Conservation (phyloP, 129 eudicot genomes). For the Lactuca saligna region DNA sequence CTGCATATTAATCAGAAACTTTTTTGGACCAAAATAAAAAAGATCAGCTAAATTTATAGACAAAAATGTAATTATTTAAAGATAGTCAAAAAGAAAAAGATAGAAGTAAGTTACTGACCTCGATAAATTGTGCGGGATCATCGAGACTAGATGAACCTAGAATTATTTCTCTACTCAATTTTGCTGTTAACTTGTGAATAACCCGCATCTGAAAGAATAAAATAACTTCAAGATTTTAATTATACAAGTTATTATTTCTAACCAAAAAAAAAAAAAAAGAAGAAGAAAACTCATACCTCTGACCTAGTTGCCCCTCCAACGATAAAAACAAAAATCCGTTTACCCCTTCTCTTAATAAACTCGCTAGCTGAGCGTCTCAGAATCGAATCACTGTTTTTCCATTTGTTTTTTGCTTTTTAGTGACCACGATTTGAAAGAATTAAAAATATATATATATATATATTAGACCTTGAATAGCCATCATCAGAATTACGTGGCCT, state of each 20-base stretch:
- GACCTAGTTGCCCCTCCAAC: constrained; percentile 97
- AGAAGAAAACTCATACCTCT: constrained; percentile 50
- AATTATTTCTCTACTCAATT: constrained; percentile 68
- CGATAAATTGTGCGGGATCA: constrained; percentile 77
- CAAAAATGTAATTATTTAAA: too few species aligned
- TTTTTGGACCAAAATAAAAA: too few species aligned
- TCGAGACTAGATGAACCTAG: constrained; percentile 89
- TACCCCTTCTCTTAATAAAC: constrained; percentile 68
- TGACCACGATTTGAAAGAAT: not conserved
- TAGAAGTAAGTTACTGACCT: constrained; percentile 43
- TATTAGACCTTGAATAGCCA: constrained; percentile 83
- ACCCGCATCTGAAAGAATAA: constrained; percentile 58
- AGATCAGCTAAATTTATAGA: not conserved
- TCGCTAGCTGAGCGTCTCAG: constrained; percentile 77
- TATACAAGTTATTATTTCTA: not conserved
- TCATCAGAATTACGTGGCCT: constrained; percentile 79
- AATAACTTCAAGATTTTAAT: not conserved
- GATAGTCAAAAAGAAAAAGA: not conserved
- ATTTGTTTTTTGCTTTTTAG: not conserved
- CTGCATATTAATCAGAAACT: too few species aligned
- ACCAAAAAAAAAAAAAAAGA: not conserved
- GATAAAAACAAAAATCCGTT: constrained; percentile 83
- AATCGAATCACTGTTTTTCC: constrained; percentile 62
- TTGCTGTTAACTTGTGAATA: constrained; percentile 75
- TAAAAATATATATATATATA: too few species aligned